Percentiles rank a stretch among this genome's conserved stretches.
Conservation (phyloP, 192 early-diverging fungal genomes). For the Radiomyces spectabilis region DNA sequence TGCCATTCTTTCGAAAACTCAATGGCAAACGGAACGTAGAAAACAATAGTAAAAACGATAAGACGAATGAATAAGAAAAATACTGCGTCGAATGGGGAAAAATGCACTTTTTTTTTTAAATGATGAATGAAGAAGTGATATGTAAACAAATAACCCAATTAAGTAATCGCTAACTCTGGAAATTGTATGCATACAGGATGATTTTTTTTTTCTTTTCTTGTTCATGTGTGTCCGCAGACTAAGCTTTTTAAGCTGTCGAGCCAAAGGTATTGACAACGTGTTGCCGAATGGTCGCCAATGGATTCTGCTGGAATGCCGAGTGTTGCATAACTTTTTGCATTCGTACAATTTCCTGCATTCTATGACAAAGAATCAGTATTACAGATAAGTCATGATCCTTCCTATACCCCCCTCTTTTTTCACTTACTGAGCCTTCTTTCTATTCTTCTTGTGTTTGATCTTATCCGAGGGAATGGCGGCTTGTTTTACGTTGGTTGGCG, state of each 20-base stretch:
- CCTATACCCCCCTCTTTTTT: not conserved
- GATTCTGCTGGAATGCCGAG: conserved; percentile 61
- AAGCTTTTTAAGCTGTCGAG: no score
- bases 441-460: conserved; percentile 40
- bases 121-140: conserved; percentile 1
- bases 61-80: not conserved
- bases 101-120: not conserved
- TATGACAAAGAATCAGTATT: conserved; percentile 6
- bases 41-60: not conserved
- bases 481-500: conserved; percentile 4
- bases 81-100: not conserved
- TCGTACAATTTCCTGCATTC: conserved; percentile 59
- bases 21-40: not conserved
- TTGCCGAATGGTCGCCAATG: conserved; percentile 62
- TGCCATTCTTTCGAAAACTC: not conserved
- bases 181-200: not conserved
- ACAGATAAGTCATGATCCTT: not conserved
- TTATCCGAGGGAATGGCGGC: conserved; percentile 6
- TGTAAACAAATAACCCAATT: not conserved
- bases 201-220: not conserved
- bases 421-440: conserved; percentile 53
- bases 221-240: not conserved
- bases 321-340: conserved; percentile 68
- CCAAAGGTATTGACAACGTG: conserved; percentile 65
- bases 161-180: not conserved